phyloP scores from a whole-genome alignment of 2,329 filamentous ascomycete species.

The Teratosphaeriaceae sp. region DNA sequence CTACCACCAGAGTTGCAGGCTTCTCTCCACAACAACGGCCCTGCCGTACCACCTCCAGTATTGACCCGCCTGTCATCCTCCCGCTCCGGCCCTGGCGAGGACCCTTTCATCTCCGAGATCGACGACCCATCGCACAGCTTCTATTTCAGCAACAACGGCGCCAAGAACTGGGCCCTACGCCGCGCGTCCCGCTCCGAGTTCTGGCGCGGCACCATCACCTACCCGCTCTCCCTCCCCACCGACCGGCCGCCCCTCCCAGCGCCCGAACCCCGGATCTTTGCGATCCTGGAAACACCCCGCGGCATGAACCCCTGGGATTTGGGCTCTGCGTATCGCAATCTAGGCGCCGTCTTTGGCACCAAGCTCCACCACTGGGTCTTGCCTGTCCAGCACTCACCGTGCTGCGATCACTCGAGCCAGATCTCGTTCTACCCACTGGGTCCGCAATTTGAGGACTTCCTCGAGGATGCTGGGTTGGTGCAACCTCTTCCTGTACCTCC shows the following conservation, averaged over 20 bases:
- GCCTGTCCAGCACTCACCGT: slow-evolving; percentile 69
- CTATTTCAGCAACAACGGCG: slow-evolving; percentile 22
- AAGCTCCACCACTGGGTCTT: slow-evolving; percentile 70
- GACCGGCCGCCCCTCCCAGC: slow-evolving; percentile 29
- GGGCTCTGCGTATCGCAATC: slow-evolving; percentile 58
- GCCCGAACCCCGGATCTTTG: slow-evolving; percentile 56
- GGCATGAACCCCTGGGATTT: slow-evolving; percentile 85
- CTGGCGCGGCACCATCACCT: slow-evolving; percentile 47
- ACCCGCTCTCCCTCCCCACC: slow-evolving; percentile 43
- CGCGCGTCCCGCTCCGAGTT: slow-evolving; percentile 17
- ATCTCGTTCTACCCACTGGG: slow-evolving; percentile 30
- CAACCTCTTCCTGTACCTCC: slow-evolving; percentile 9
- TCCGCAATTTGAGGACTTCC: slow-evolving; percentile 27
- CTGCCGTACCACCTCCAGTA: not conserved
- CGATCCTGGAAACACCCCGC: slow-evolving; percentile 64
- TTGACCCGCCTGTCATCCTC: too few relatives aligned
- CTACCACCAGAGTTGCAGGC: slow-evolving; percentile 45
- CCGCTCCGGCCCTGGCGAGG: too few relatives aligned
- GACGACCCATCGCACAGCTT: slow-evolving; percentile 25
- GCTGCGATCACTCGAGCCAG: slow-evolving; percentile 49
- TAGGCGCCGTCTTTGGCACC: slow-evolving; percentile 72
- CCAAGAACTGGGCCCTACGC: slow-evolving; percentile 9
- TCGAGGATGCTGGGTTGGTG: slow-evolving; percentile 25
- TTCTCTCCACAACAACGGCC: not conserved
- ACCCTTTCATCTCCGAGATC: slow-evolving; percentile 29